Evolutionary conservation across 2,329 filamentous ascomycete genomes (phyloP).

Genomic region (Phialophora macrospora): DNA sequence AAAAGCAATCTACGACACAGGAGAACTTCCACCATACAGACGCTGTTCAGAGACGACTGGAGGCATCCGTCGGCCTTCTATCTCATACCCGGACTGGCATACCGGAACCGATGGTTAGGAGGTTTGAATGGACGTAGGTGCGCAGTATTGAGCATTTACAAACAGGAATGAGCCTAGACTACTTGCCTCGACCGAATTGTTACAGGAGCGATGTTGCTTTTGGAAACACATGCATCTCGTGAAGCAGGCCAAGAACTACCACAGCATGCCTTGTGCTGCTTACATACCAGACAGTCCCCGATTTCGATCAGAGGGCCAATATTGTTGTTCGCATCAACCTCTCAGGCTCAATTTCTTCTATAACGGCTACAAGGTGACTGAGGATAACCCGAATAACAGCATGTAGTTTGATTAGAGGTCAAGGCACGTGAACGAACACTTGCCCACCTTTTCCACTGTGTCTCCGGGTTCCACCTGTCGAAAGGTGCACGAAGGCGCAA

Average conservation of each 20-base stretch:
- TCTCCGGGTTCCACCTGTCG: constrained; percentile 34
- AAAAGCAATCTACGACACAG: neutral
- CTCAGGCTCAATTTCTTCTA: neutral
- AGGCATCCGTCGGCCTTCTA: neutral
- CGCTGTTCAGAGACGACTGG: neutral
- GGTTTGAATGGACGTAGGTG: neutral
- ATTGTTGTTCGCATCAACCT: neutral
- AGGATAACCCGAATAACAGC: neutral
- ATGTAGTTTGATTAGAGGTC: neutral
- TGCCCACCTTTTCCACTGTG: constrained; percentile 21
- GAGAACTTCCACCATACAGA: neutral
- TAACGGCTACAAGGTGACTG: neutral
- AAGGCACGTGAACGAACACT: constrained; percentile 7
- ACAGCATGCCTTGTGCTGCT: neutral
- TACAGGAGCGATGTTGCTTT: neutral
- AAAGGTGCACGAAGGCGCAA: constrained; percentile 22
- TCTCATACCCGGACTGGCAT: neutral
- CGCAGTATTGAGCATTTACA: neutral
- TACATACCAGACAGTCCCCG: neutral
- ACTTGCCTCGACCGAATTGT: neutral
- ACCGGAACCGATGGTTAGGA: neutral
- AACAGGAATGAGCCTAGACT: neutral
- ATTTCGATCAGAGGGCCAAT: no score
- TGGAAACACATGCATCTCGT: neutral
- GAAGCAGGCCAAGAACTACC: constrained; percentile 12